Evolutionary conservation across 805 yeast species (phyloP), one percentile per base, ranked within the genome.

Genomic region (Kodamaea kaohsiungensis): DNA sequence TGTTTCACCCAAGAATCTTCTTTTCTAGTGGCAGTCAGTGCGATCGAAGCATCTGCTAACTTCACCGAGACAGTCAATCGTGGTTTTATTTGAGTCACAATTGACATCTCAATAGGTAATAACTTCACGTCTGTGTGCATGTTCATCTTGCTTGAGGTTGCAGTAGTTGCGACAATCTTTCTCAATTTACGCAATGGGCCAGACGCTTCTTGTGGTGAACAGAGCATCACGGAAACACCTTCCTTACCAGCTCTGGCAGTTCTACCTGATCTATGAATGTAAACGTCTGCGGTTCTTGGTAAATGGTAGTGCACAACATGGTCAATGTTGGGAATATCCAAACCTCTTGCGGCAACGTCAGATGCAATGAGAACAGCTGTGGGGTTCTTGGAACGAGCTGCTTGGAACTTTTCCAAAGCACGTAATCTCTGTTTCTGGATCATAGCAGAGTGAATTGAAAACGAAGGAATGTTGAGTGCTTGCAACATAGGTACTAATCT

Each of bases 331-430:
- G 96, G 88, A 52, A 95, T 91, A 77, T 95, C 99, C 56, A 95
- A 79, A 56, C 99, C 99, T 77, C 99, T 84, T 3, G 99, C 99
- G 1, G 99, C 99, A 46, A 95, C 98, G 71, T 95, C 99, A 3
- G 98, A 91, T 0, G 98, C 97, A 51, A 95, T 82, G 53, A 95
- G 76, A 2, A 92, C 92, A 0, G 89, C 77, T 2, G 84, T 74
- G 49, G 81, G 80, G 48, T 77, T 71, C 6, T 73, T 70, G 25
- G 61, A 61, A 46, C 82, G 77, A 16, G 84, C 78, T 47, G 75
- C 79, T 59, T 80, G 83, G 76, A 91, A 93, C 57, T 87, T 81
- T 71, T 95, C 99, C 62, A 95, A 74, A 2, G 93, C 83, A 61
- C 92, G 81, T 61, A 95, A 74, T 65, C 99, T 84, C 67, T 91